Evolutionary conservation across 164 flowering plant species (phyloP).

Genomic region (Kalanchoe fedtschenkoi): DNA sequence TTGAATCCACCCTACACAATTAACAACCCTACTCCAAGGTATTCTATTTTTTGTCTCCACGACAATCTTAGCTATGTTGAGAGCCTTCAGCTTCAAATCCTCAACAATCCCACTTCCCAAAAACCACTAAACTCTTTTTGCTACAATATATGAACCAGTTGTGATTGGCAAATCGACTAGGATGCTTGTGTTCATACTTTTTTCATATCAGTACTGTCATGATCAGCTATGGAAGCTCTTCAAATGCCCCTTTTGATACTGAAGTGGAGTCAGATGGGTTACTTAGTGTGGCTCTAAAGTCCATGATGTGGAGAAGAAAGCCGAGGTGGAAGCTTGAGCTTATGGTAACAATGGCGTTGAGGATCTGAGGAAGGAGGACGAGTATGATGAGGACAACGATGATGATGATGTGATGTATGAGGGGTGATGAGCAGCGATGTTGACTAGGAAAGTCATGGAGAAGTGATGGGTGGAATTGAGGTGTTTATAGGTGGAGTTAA

Average conservation of each 20-base stretch:
- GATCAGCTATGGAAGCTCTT: background rate
- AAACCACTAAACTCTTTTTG: background rate
- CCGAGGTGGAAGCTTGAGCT: background rate
- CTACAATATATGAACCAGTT: background rate
- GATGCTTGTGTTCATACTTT: conserved; percentile 1
- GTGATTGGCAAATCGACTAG: background rate
- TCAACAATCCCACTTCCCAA: conserved; percentile 1
- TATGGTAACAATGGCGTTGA: background rate
- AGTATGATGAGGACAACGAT: background rate
- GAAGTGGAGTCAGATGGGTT: background rate
- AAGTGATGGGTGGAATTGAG: background rate
- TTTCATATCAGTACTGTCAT: background rate
- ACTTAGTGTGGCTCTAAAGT: background rate
- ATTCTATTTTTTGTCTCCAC: background rate
- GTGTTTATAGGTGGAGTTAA: background rate
- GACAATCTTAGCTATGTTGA: background rate
- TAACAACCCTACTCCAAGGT: background rate
- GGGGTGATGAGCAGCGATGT: background rate
- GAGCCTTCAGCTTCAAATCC: background rate
- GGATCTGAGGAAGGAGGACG: background rate
- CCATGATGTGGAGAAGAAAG: background rate
- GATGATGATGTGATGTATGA: background rate
- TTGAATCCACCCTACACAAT: too few species aligned
- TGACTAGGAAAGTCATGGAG: background rate
- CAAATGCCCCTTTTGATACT: background rate